Evolutionary conservation across 495 filamentous ascomycete genomes (phyloP).

Genomic region (Podospora fimiseda): DNA sequence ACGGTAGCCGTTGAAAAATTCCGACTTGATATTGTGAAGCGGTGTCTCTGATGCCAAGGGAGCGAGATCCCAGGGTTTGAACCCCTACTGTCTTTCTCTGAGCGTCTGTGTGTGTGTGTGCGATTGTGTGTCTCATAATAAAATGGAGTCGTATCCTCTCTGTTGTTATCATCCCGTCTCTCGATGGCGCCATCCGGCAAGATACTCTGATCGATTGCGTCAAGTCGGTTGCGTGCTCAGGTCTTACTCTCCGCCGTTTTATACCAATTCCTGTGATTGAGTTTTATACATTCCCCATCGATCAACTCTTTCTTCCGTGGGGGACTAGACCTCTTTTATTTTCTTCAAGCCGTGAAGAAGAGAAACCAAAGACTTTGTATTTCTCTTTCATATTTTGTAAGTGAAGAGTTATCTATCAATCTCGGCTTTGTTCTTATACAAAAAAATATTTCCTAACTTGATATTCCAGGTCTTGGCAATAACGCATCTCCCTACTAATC

Average conservation of each 20-base stretch:
- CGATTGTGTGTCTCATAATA: neutral
- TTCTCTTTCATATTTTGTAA: neutral
- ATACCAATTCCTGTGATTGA: slow-evolving; percentile 5
- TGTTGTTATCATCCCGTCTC: slow-evolving; percentile 25
- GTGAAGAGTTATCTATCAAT: neutral
- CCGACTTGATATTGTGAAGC: too few species aligned
- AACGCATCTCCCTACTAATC: too few species aligned
- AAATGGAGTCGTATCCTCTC: slow-evolving; percentile 6
- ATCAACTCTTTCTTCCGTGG: neutral
- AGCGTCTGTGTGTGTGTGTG: neutral
- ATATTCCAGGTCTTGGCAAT: slow-evolving; percentile 8
- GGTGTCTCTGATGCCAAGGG: too few species aligned
- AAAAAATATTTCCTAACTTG: slow-evolving; percentile 5
- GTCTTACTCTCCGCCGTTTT: neutral
- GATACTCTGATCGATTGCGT: slow-evolving; percentile 13
- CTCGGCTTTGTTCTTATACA: slow-evolving; percentile 1
- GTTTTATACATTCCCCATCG: slow-evolving; percentile 1
- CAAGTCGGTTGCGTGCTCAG: slow-evolving; percentile 24
- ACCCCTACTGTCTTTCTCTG: neutral
- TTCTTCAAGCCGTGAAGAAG: neutral
- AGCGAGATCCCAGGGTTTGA: neutral
- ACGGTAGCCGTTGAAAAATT: too few species aligned
- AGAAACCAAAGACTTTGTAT: neutral
- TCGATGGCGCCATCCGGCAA: slow-evolving; percentile 23
- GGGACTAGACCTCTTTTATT: slow-evolving; percentile 3